phyloP scores from a whole-genome alignment of 805 yeast genomes.

The Candida pseudoglaebosa region DNA sequence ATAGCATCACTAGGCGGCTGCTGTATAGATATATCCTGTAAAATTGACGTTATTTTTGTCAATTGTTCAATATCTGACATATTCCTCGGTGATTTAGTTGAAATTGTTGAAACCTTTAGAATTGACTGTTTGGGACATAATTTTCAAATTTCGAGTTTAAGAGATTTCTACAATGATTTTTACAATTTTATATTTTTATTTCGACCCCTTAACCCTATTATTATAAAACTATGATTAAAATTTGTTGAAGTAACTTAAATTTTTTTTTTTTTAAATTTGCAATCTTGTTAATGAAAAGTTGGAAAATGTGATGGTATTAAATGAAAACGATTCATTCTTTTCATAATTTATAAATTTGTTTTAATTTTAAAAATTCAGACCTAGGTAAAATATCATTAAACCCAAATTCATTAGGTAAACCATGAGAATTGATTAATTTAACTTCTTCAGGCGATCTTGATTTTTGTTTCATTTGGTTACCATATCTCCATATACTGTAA shows the following conservation, averaged over 20 bases:
- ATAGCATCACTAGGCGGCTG: neutral
- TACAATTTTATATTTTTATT: too few relatives aligned
- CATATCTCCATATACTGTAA: slow-evolving; percentile 49
- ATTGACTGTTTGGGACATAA: neutral
- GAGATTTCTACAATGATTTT: too few relatives aligned
- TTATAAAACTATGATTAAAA: too few relatives aligned
- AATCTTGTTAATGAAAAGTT: too few relatives aligned
- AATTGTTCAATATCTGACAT: neutral
- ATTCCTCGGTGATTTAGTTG: too few relatives aligned
- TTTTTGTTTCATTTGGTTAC: slow-evolving; percentile 49
- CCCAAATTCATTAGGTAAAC: slow-evolving; percentile 30
- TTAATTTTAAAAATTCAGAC: slow-evolving; percentile 40
- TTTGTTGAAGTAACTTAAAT: too few relatives aligned
- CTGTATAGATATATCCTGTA: neutral
- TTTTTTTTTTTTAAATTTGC: too few relatives aligned
- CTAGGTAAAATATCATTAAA: slow-evolving; percentile 45
- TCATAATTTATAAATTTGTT: slow-evolving; percentile 34
- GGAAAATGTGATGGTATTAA: too few relatives aligned
- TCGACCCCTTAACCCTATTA: too few relatives aligned
- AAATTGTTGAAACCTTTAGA: too few relatives aligned
- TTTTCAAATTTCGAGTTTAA: neutral
- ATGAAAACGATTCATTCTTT: too few relatives aligned
- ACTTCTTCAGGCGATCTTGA: slow-evolving; percentile 53
- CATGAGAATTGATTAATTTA: slow-evolving; percentile 40
- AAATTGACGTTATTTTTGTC: neutral